Evolutionary conservation across 148 eudicot genomes (phyloP).

Genomic region (Dianthus caryophyllus): DNA sequence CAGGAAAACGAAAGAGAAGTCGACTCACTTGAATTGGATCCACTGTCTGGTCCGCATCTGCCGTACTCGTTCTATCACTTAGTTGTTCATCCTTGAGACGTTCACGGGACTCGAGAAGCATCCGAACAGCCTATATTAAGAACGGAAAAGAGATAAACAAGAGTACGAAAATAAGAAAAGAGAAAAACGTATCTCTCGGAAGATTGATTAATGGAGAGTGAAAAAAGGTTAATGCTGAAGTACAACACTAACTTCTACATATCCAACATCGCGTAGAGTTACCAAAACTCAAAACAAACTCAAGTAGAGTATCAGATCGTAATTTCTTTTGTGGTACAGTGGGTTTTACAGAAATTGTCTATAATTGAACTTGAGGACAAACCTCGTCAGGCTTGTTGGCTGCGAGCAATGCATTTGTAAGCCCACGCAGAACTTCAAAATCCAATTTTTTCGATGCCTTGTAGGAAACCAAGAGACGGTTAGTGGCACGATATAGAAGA

Average conservation of each 20-base stretch:
- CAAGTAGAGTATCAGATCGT: too few species aligned
- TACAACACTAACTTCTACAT: not conserved
- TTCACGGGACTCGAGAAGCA: slow-evolving; percentile 62
- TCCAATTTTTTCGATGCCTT: slow-evolving; percentile 56
- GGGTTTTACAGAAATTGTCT: not conserved
- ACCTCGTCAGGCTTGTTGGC: slow-evolving; percentile 93
- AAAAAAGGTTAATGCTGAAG: not conserved
- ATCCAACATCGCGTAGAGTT: not conserved
- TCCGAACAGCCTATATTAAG: slow-evolving; percentile 67
- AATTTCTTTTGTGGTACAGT: too few species aligned
- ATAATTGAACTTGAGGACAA: slow-evolving; percentile 16
- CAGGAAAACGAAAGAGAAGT: slow-evolving; percentile 3
- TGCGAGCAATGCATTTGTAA: slow-evolving; percentile 86
- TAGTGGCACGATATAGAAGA: slow-evolving; percentile 3
- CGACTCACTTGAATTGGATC: slow-evolving; percentile 86
- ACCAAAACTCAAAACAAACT: too few species aligned
- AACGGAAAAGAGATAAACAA: not conserved
- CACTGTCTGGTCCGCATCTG: slow-evolving; percentile 32
- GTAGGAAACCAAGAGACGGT: slow-evolving; percentile 21
- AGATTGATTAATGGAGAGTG: not conserved
- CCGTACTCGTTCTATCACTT: slow-evolving; percentile 19
- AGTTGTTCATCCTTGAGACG: slow-evolving; percentile 41
- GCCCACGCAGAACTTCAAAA: slow-evolving; percentile 83
- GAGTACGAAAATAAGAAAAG: not conserved
- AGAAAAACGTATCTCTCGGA: not conserved